Percentiles rank a stretch among this genome's conserved stretches.
These are phyloP conservation scores for Raddia distichophylla DNA, from an alignment of 176 grass and related monocot genomes.

Conservation along the genomic window DNA sequence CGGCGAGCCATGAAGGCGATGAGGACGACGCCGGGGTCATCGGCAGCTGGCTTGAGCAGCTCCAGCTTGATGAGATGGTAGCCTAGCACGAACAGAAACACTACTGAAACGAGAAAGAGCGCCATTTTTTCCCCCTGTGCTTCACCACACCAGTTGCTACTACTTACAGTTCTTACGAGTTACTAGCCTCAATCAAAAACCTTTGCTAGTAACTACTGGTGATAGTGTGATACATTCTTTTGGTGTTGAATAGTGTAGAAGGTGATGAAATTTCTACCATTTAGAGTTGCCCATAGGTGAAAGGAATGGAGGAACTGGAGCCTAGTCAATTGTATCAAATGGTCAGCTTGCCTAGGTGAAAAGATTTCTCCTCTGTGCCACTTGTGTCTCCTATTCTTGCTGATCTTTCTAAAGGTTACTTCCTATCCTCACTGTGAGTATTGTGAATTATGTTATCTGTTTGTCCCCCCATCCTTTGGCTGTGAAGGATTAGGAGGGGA, in stretches of 20 bases:
- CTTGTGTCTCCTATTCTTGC: neutral
- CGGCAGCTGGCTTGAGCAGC: constrained; percentile 59
- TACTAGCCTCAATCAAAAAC: constrained; percentile 24
- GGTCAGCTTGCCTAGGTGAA: constrained; percentile 31
- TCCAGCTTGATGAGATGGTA: constrained; percentile 77
- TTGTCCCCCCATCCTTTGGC: constrained; percentile 34
- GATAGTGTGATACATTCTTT: constrained; percentile 52
- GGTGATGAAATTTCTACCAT: constrained; percentile 39
- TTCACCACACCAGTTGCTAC: constrained; percentile 24
- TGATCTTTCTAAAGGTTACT: constrained; percentile 34
- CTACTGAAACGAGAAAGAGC: constrained; percentile 40
- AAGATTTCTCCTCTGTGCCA: constrained; percentile 21
- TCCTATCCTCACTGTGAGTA: constrained; percentile 17
- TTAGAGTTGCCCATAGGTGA: constrained; percentile 24
- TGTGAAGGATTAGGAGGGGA: constrained; percentile 27
- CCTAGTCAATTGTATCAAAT: constrained; percentile 39
- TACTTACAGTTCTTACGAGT: constrained; percentile 13
- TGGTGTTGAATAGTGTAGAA: constrained; percentile 41
- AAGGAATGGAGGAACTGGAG: constrained; percentile 31
- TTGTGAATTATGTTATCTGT: constrained; percentile 49
- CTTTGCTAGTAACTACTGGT: constrained; percentile 31
- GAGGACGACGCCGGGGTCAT: constrained; percentile 49
- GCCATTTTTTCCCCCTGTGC: constrained; percentile 40
- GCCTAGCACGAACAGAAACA: constrained; percentile 45
- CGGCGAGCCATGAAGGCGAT: constrained; percentile 18